These are phyloP conservation scores for Lentinus brumalis DNA, from an alignment of 768 basidiomycete genomes.

Conservation along the genomic window DNA sequence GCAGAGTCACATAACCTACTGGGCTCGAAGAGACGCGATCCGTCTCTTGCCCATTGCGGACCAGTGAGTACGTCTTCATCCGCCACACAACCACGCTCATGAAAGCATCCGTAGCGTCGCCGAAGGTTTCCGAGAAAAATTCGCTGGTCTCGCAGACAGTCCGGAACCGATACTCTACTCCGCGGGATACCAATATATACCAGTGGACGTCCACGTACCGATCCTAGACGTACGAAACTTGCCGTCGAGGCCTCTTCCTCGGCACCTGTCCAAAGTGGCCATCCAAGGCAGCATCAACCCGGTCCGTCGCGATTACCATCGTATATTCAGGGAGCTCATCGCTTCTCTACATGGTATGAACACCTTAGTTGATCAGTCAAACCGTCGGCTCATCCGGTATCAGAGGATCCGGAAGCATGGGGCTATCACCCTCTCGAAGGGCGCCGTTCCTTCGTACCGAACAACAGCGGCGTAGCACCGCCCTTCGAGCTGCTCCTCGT, in stretches of 20 bases:
- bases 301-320: constrained; percentile 38
- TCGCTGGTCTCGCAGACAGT: constrained; percentile 35
- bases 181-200: constrained; percentile 39
- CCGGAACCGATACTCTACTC: constrained; percentile 29
- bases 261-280: constrained; percentile 40
- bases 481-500: constrained; percentile 38
- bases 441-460: constrained; percentile 25
- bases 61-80: constrained; percentile 36
- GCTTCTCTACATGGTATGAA: constrained; percentile 33
- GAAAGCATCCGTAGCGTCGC: constrained; percentile 29
- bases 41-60: constrained; percentile 41
- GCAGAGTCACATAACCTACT: constrained; percentile 37
- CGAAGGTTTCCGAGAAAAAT: constrained; percentile 32
- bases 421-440: constrained; percentile 37
- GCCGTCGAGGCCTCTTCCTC: constrained; percentile 22
- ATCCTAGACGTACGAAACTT: constrained; percentile 36
- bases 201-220: constrained; percentile 39
- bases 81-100: background rate
- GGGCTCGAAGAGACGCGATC: constrained; percentile 41
- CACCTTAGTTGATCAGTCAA: background rate
- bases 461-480: constrained; percentile 17
- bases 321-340: constrained; percentile 38
- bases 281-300: constrained; percentile 42
- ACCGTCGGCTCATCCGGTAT: background rate
- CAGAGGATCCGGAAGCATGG: constrained; percentile 39